Evolutionary conservation across 331 rosid species (phyloP).

Genomic region (Arachis monticola): DNA sequence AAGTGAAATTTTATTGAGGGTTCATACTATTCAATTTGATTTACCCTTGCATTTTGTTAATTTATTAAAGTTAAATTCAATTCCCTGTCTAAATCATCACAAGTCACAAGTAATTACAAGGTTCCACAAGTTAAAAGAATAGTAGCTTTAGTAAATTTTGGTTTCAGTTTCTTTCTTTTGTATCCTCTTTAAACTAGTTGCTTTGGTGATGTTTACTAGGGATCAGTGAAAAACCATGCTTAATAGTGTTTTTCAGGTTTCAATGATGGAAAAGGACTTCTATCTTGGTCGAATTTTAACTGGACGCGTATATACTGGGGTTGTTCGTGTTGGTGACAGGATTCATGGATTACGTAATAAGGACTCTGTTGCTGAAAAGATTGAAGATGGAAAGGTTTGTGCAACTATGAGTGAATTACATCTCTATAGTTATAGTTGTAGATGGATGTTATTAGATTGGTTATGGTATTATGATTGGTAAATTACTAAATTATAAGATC

Average conservation of each 20-base stretch:
- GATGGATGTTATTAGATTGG: constrained; percentile 22
- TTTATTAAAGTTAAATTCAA: constrained; percentile 19
- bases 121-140: background rate
- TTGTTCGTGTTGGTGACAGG: constrained; percentile 82
- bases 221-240: constrained; percentile 45
- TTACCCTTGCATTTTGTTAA: constrained; percentile 11
- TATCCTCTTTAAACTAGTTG: constrained; percentile 4
- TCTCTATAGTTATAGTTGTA: constrained; percentile 3
- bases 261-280: constrained; percentile 97
- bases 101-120: constrained; percentile 13
- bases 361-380: constrained; percentile 74
- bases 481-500: background rate
- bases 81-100: constrained; percentile 20
- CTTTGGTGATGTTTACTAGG: constrained; percentile 34
- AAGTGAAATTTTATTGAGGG: constrained; percentile 3
- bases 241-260: constrained; percentile 77
- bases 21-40: constrained; percentile 10
- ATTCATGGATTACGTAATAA: constrained; percentile 83
- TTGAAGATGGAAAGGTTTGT: constrained; percentile 97
- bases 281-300: constrained; percentile 95
- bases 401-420: background rate
- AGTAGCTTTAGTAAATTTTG: constrained; percentile 20
- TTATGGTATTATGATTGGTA: constrained; percentile 21
- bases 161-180: constrained; percentile 32
- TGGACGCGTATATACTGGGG: constrained; percentile 82